Evolutionary conservation across 805 yeast species (phyloP), one percentile per base, ranked within the genome.

Genomic region (Metschnikowia similis): DNA sequence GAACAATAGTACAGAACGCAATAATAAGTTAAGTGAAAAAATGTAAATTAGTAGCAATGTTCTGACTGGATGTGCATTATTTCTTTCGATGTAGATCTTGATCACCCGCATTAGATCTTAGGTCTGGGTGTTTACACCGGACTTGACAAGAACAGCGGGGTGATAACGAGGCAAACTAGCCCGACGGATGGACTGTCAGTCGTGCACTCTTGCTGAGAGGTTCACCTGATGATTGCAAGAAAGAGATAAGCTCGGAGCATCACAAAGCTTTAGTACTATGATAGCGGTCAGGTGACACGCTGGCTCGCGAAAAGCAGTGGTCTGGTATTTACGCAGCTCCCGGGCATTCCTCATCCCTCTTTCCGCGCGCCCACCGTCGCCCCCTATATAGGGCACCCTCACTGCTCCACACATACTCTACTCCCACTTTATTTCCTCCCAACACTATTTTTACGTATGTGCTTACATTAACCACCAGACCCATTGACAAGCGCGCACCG

Each of bases 331-430:
- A 57, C 60, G 49, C 59, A 45, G 44, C 42, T 44, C 17, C 55
- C 36, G 58, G 59, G 60, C 59, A 57, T 38, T 51, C 27, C 42
- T 42, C 35, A 46, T 48, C 57, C 53, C 59, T 39, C 42, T 14
- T 27, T 35, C 54, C 43, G 49, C 60, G 56, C 59, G 51, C 56
- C 42, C 56, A 42, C 48, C 50, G 51, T 45, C 52, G 42, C 45
- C 52, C 54, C 51, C 54, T 57, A 57, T 57, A 57, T 57, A 57
- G 59, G 54, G 60, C 45, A 32, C 52, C 57, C 46, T 48, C 59
- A 51, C 34, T 39, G 42, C 42, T 39, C 59, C 60, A 51, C 59
- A 47, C 52, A 54, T 32, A 41, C 48, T 45, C 38, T 42, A 40
- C 43, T 55, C 49, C 56, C 53, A 55, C 56, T 36, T 50, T 55